Base-by-base conservation (phyloP, 2,329 filamentous ascomycete species). In the Paraphoma chrysanthemicola region DNA sequence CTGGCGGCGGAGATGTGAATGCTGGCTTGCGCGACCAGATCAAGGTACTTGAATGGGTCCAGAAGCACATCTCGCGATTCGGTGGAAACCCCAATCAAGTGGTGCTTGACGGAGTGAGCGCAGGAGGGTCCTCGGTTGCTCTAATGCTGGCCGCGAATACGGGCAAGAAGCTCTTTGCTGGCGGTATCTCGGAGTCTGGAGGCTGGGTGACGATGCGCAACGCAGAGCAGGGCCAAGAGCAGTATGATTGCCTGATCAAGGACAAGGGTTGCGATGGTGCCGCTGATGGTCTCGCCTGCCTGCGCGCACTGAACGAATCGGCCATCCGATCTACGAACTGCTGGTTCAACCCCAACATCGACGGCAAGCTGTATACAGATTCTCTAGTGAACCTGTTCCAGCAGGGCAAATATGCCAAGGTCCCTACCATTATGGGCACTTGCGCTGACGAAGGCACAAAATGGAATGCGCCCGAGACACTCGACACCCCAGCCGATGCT, bases 1-100 rank as follows among this genome's bases (percentile, higher is more conserved):
- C 67, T 61, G 60, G 58, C 53, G 62, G 76, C 4, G 83, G 85
- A 2, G 84, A 82, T 54, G 70, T 88, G 36, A 93, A 93, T 72
- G 88, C 87, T 63, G 90, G 90, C 1, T 78, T 93, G 1, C 83
- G 84, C 33, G 90, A 93, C 70, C 89, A 92, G 73, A 79, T 87
- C 50, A 88, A 89, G 67, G 87, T 86, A 0, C 73, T 93, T 12
- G 72, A 89, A 57, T 93, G 90, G 90, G 84, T 91, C 1, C 83
- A 90, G 60, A 78, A 84, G 30, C 78, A 92, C 72, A 90, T 92
- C 42, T 30, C 39, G 6, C 71, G 85, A 71, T 93, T 93, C 63
- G 90, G 90, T 4, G 90, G 90, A 23, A 79, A 92, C 62, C 87
- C 89, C 1, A 68, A 80, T 0, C 88, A 90, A 62, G 88, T 92